phyloP scores from a whole-genome alignment of 192 early-diverging fungal genomes.

The Backusella westeae region DNA sequence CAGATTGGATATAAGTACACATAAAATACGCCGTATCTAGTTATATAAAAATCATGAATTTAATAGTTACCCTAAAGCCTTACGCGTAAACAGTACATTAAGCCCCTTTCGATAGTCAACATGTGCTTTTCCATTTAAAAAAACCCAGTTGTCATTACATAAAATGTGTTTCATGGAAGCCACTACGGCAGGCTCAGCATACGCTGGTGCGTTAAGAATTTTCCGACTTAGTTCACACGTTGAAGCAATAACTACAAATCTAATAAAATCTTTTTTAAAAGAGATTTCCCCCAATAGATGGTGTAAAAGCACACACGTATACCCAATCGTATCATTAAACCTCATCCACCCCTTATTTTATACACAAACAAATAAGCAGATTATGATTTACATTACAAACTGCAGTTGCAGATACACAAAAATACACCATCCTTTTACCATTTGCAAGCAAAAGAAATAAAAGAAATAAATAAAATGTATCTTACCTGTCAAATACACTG shows the following conservation, averaged over 20 bases:
- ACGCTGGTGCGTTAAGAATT: constrained; percentile 39
- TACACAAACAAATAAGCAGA: constrained; percentile 5
- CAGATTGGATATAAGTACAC: not conserved
- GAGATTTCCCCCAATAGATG: not conserved
- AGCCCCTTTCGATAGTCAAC: constrained; percentile 39
- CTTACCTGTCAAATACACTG: constrained; percentile 43
- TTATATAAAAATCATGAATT: not conserved
- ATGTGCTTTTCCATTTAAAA: constrained; percentile 38
- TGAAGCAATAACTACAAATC: constrained; percentile 46
- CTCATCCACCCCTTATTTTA: not conserved
- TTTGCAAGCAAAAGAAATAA: not conserved
- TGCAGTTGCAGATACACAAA: not conserved
- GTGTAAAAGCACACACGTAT: not conserved
- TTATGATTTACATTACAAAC: not conserved
- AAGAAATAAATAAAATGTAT: not conserved
- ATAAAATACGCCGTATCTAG: not conserved
- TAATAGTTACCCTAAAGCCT: constrained; percentile 34
- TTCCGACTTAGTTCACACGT: constrained; percentile 42
- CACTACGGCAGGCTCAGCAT: constrained; percentile 34
- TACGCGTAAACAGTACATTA: constrained; percentile 39
- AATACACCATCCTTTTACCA: not conserved
- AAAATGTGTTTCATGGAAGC: constrained; percentile 41
- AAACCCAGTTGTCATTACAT: constrained; percentile 41
- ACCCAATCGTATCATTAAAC: not conserved
- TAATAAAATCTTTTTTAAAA: constrained; percentile 11